phyloP scores from a whole-genome alignment of 2,329 filamentous ascomycete genomes.

The Gaeumannomyces tritici region DNA sequence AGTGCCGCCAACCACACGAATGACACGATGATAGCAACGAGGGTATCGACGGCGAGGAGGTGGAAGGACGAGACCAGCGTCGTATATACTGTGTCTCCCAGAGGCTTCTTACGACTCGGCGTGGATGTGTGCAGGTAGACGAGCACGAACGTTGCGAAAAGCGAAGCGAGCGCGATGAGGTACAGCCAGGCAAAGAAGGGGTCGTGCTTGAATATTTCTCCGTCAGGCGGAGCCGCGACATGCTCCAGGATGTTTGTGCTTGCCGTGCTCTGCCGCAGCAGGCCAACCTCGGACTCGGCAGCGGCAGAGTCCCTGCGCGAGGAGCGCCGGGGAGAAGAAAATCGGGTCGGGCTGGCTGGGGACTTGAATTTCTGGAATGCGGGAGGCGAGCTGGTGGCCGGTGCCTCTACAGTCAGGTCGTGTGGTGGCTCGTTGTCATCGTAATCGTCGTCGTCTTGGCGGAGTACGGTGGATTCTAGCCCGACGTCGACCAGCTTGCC shows the following conservation, averaged over 20 bases:
- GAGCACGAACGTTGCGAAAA: slow-evolving; percentile 82
- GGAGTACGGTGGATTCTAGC: slow-evolving; percentile 56
- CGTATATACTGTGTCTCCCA: slow-evolving; percentile 92
- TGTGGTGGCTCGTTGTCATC: slow-evolving; percentile 39
- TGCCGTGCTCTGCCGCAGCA: slow-evolving; percentile 27
- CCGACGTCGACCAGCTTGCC: slow-evolving; percentile 81
- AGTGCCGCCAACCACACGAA: slow-evolving; percentile 84
- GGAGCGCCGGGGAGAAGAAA: too few species aligned
- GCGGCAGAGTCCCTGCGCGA: slow-evolving; percentile 31
- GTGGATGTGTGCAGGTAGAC: slow-evolving; percentile 82
- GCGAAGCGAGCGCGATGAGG: slow-evolving; percentile 70
- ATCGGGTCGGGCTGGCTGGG: slow-evolving; percentile 19
- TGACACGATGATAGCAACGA: slow-evolving; percentile 82
- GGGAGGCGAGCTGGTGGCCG: slow-evolving; percentile 43
- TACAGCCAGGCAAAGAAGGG: slow-evolving; percentile 88
- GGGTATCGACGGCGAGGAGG: slow-evolving; percentile 80
- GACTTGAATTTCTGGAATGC: slow-evolving; percentile 52
- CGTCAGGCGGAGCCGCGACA: slow-evolving; percentile 42
- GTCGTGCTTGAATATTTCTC: slow-evolving; percentile 73
- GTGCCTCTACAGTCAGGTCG: slow-evolving; percentile 46
- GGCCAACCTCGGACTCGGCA: slow-evolving; percentile 36
- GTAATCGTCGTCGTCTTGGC: slow-evolving; percentile 39
- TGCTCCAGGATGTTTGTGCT: slow-evolving; percentile 23
- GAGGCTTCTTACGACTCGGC: slow-evolving; percentile 54
- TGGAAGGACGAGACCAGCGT: slow-evolving; percentile 80